A percentile compares a stretch with the other conserved stretches of the same genome.
Evolutionary conservation across 192 early-diverging fungal genomes (phyloP).

Genomic region (Coemansia sp.): DNA sequence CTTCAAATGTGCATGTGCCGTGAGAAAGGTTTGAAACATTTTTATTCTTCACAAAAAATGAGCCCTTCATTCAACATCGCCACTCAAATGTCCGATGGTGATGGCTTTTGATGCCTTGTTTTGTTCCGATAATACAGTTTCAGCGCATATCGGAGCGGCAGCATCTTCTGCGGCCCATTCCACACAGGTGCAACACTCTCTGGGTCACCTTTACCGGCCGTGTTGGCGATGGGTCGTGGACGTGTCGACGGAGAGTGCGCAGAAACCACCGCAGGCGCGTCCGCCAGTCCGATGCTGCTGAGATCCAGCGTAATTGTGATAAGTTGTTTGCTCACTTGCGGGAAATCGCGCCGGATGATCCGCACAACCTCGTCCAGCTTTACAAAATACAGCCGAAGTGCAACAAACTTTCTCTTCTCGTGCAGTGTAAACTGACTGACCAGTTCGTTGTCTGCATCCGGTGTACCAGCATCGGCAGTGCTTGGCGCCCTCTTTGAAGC

Average conservation of each 20-base stretch:
- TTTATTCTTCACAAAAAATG: background rate
- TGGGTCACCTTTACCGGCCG: background rate
- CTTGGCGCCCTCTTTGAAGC: background rate
- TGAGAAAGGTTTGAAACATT: background rate
- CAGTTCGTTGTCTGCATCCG: conserved; percentile 17
- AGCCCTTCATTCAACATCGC: background rate
- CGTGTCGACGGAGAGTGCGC: conserved; percentile 1
- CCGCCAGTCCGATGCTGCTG: conserved; percentile 22
- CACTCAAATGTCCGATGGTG: background rate
- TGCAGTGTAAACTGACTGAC: conserved; percentile 54
- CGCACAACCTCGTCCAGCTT: conserved; percentile 63
- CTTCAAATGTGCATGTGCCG: background rate
- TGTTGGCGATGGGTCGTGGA: conserved; percentile 12
- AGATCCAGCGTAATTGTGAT: conserved; percentile 71
- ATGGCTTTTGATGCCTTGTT: background rate
- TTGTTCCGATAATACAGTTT: conserved; percentile 40
- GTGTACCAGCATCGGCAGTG: background rate
- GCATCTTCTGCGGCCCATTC: conserved; percentile 43
- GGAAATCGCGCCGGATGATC: conserved; percentile 63
- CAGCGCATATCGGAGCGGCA: conserved; percentile 45
- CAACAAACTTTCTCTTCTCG: conserved; percentile 64
- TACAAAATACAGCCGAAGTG: conserved; percentile 63
- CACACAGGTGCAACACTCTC: conserved; percentile 18
- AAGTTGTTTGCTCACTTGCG: conserved; percentile 63
- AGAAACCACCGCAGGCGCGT: background rate